These are phyloP conservation scores for Apophysomyces ossiformis DNA, from an alignment of 371 early-diverging fungal species.

Conservation along the genomic window DNA sequence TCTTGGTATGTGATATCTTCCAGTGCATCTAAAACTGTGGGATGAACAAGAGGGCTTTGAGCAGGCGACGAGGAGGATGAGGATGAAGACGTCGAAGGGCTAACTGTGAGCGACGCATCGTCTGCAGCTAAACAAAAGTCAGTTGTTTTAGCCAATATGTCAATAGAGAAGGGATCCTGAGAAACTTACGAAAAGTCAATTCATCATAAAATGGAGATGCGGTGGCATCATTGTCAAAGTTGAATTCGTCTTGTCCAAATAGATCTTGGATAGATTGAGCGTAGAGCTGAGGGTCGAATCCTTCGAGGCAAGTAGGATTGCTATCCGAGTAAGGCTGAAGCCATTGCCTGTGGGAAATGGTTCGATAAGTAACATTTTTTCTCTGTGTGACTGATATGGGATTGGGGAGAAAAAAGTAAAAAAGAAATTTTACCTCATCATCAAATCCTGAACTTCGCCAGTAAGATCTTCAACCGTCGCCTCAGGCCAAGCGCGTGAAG, in stretches of 20 bases:
- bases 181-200: conserved; percentile 45
- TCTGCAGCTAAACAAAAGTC: conserved; percentile 22
- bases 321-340: conserved; percentile 36
- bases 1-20: background rate
- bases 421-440: conserved; percentile 39
- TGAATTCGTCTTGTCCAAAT: conserved; percentile 42
- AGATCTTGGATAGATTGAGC: conserved; percentile 48
- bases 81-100: conserved; percentile 31
- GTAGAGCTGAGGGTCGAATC: conserved; percentile 38
- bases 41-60: conserved; percentile 11
- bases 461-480: conserved; percentile 47
- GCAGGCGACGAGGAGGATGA: conserved; percentile 30
- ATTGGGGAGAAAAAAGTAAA: too few species aligned
- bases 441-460: conserved; percentile 46
- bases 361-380: conserved; percentile 1
- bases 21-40: conserved; percentile 1
- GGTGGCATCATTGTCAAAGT: conserved; percentile 13
- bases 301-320: conserved; percentile 23
- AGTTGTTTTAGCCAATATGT: background rate
- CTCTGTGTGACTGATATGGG: conserved; percentile 10
- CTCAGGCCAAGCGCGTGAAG: conserved; percentile 12
- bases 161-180: background rate
- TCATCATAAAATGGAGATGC: conserved; percentile 45
- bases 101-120: conserved; percentile 26
- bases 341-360: conserved; percentile 32